phyloP scores from a whole-genome alignment of 257 asterid species.

The Nicotiana sylvestris region DNA sequence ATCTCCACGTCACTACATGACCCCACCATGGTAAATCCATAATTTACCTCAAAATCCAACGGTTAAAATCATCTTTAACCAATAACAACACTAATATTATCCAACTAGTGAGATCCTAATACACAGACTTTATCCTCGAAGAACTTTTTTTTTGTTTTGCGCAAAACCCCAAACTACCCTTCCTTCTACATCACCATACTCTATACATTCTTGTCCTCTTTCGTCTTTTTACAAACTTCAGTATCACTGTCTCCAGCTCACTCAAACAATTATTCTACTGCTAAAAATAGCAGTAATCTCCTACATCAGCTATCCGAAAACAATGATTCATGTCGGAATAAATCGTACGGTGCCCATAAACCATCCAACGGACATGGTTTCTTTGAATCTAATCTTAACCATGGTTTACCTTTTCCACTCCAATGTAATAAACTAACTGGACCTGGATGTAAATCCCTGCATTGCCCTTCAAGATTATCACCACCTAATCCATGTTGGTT shows the following conservation, averaged over 20 bases:
- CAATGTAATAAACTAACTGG: constrained; percentile 83
- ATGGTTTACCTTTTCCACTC: constrained; percentile 95
- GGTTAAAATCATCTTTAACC: background rate
- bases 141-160: background rate
- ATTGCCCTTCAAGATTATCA: constrained; percentile 62
- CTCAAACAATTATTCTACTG: constrained; percentile 14
- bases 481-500: constrained; percentile 92
- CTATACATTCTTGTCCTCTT: constrained; percentile 22
- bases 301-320: constrained; percentile 48
- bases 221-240: constrained; percentile 21
- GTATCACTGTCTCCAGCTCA: constrained; percentile 32
- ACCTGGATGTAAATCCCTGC: constrained; percentile 79
- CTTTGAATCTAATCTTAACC: constrained; percentile 74
- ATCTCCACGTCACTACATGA: constrained; percentile 7
- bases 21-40: background rate
- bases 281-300: constrained; percentile 21
- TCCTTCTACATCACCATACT: constrained; percentile 13
- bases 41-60: background rate
- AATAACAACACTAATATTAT: too few species aligned
- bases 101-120: too few species aligned
- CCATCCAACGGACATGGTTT: constrained; percentile 72
- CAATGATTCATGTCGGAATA: constrained; percentile 52
- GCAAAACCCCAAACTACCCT: constrained; percentile 24
- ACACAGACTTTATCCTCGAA: too few species aligned
- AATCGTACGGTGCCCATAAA: constrained; percentile 74